Percentiles rank a stretch among this genome's conserved stretches.
Evolutionary conservation across 768 basidiomycete genomes (phyloP).

Genomic region (Auricularia sp.): DNA sequence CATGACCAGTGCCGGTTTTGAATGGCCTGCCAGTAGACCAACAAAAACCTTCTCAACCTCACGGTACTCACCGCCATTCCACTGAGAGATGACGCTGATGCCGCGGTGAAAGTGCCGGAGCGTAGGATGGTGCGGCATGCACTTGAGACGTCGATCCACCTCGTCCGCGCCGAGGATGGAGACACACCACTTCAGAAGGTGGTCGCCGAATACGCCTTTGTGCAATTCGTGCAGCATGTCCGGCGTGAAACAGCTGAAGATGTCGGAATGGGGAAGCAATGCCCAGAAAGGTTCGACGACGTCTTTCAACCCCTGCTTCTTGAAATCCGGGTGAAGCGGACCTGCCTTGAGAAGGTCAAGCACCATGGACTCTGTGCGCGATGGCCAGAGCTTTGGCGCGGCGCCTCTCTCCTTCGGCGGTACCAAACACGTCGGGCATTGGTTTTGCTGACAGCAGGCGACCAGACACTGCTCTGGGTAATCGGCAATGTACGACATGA

Average conservation of each 20-base stretch:
- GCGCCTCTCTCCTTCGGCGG: constrained; percentile 9
- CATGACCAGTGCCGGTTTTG: constrained; percentile 12
- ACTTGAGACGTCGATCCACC: constrained; percentile 12
- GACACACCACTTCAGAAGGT: constrained; percentile 28
- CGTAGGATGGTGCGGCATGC: constrained; percentile 10
- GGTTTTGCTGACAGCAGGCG: constrained; percentile 11
- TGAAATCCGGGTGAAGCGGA: neutral
- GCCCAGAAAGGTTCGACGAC: constrained; percentile 29
- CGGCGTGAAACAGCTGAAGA: constrained; percentile 29
- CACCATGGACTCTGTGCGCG: neutral
- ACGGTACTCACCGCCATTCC: constrained; percentile 7
- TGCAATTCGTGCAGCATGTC: constrained; percentile 39
- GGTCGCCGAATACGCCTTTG: constrained; percentile 39
- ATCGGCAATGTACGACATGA: constrained; percentile 19
- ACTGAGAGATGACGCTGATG: constrained; percentile 4
- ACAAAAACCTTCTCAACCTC: constrained; percentile 14
- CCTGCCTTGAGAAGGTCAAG: neutral
- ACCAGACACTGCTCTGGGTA: constrained; percentile 18
- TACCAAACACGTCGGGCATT: constrained; percentile 11
- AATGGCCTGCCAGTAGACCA: constrained; percentile 20
- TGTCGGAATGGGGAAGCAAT: constrained; percentile 30
- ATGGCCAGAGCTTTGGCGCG: neutral
- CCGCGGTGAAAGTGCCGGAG: constrained; percentile 23
- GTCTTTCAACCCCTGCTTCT: neutral
- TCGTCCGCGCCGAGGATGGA: constrained; percentile 8